Conservation (phyloP, 2,329 filamentous ascomycete species). For the Beauveria asiatica region DNA sequence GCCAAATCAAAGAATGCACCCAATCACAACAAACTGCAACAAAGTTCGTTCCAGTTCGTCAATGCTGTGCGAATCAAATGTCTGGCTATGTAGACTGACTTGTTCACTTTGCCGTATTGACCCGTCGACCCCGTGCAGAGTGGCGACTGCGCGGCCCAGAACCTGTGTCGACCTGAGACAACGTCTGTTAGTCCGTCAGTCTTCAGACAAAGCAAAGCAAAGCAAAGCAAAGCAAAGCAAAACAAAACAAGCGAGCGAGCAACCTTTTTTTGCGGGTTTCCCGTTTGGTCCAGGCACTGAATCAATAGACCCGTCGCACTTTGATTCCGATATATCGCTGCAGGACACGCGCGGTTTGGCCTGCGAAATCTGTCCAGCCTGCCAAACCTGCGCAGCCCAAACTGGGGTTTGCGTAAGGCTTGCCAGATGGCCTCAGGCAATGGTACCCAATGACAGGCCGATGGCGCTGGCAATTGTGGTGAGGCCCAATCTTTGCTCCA, state of each 20-base stretch:
- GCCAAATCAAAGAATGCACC: background rate
- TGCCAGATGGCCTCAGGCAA: background rate
- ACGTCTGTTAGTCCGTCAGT: background rate
- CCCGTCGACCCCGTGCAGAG: conserved; percentile 1
- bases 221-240: background rate
- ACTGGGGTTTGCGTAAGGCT: background rate
- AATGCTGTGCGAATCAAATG: background rate
- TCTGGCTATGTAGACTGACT: background rate
- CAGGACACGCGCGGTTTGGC: background rate
- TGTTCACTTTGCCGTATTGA: background rate
- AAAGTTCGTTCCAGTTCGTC: background rate
- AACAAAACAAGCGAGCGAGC: too few relatives aligned
- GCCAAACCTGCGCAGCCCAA: background rate
- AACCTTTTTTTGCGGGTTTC: too few relatives aligned
- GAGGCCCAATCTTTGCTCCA: conserved; percentile 7
- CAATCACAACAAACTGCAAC: background rate
- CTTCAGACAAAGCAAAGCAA: background rate
- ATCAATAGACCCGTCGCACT: background rate
- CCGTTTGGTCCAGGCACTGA: background rate
- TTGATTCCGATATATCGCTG: conserved; percentile 4
- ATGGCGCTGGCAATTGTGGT: conserved; percentile 3
- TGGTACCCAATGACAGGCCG: conserved; percentile 3
- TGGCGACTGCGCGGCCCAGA: conserved; percentile 7
- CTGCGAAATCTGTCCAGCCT: background rate
- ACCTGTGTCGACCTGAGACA: conserved; percentile 1